Base-by-base conservation (phyloP, 495 filamentous ascomycete species). In the Tuber melanosporum region DNA sequence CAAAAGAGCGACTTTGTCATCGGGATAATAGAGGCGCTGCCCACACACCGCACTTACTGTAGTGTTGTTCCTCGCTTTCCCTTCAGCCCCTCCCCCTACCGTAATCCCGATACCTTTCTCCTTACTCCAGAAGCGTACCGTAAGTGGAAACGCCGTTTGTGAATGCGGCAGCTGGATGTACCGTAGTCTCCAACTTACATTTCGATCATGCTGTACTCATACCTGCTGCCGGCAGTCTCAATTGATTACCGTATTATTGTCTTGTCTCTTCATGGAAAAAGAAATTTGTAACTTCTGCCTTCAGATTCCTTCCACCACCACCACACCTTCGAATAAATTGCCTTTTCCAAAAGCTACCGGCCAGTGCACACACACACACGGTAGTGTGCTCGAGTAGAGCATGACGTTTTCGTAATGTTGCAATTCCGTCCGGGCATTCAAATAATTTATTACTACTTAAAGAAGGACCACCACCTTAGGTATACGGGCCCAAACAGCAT, bases 191-290 rank as follows among this genome's bases (percentile, higher is more conserved):
- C 12, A 66, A 19, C 57, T 17, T 36, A 66, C 57, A 32, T 66
- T 66, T 66, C 14, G 26, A 36, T 66, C 14, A 36, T 66, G 57
- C 14, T 6, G 57, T 66, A n/a, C n/a, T n/a, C n/a, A n/a, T n/a
- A 36, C 57, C 26, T 66, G 26, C 26, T 66, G 57, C 57, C 57
- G 57, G 57, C 57, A 66, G 57, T 66, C 57, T 62, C 57, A 66
- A 66, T 66, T 36, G 57, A 66, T 66, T 26, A 66, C 57, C 14
- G 12, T 17, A 36, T 66, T 66, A 36, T 66, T 66, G 57, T 66
- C 57, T 66, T 36, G 26, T 36, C 57, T 66, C 14, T 36, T 14
- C 3, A 57, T 26, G 14, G n/a, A 26, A 66, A 66, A 66, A 66
- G 8, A 66, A 66, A 66, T 1, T 26, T 26, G 52, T 26, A 62